These are phyloP conservation scores for Flaveria trinervia DNA, from an alignment of 129 eudicot genomes.

Conservation along the genomic window DNA sequence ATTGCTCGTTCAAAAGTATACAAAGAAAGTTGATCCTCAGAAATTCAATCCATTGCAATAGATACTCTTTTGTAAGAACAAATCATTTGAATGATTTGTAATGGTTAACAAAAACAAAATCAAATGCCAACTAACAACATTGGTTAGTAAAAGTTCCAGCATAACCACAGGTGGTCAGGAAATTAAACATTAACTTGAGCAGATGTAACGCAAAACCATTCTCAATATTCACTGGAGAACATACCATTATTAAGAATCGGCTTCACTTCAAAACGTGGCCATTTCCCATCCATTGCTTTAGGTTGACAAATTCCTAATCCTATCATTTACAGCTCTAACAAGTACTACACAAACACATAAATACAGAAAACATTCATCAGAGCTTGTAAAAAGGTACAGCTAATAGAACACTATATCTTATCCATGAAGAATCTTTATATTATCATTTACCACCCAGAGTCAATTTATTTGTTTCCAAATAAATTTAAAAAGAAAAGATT, in stretches of 20 bases:
- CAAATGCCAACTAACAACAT: neutral
- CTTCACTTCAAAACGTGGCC: constrained; percentile 30
- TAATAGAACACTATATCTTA: neutral
- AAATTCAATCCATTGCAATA: neutral
- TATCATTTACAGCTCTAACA: constrained; percentile 37
- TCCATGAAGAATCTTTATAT: neutral
- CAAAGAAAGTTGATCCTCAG: neutral
- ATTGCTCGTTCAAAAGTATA: too few species aligned
- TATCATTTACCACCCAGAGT: neutral
- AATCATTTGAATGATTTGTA: neutral
- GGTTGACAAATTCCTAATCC: constrained; percentile 38
- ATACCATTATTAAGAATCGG: constrained; percentile 35
- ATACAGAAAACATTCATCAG: constrained; percentile 26
- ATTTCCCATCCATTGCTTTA: constrained; percentile 33
- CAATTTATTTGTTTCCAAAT: neutral
- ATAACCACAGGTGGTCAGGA: neutral
- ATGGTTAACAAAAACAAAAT: neutral
- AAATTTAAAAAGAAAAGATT: neutral
- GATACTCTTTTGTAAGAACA: neutral
- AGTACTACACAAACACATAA: constrained; percentile 27
- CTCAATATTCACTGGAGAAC: constrained; percentile 5
- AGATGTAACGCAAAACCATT: neutral
- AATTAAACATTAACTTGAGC: neutral
- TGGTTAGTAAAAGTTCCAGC: neutral
- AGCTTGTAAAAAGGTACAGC: neutral